Conservation (phyloP, 2,329 filamentous ascomycete genomes). For the Domatiomyces catenatus region DNA sequence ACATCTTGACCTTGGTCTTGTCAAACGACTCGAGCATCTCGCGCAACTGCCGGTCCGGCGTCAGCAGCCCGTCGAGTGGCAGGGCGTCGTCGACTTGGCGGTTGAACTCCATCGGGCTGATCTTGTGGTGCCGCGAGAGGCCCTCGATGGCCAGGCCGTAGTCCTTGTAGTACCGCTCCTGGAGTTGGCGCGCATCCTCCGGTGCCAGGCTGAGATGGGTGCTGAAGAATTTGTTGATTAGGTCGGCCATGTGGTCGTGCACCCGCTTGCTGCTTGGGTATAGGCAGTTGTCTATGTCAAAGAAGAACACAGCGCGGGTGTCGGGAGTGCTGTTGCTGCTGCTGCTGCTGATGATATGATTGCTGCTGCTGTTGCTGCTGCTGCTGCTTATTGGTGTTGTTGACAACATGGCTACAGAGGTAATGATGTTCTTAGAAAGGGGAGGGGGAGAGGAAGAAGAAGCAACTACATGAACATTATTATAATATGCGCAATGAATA, state of each 20-base stretch:
- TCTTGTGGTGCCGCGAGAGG: slow-evolving; percentile 81
- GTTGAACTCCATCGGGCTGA: slow-evolving; percentile 91
- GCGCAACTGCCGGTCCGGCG: slow-evolving; percentile 59
- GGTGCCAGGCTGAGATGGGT: slow-evolving; percentile 56
- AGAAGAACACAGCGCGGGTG: slow-evolving; percentile 42
- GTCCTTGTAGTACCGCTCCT: slow-evolving; percentile 83
- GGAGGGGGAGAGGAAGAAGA: no score
- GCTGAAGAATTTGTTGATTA: slow-evolving; percentile 57
- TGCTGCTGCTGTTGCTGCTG: neutral
- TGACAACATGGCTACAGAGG: no score
- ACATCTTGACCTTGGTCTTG: slow-evolving; percentile 64
- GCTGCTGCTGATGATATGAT: neutral
- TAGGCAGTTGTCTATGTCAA: slow-evolving; percentile 97
- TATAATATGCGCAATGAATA: no score
- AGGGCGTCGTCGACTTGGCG: slow-evolving; percentile 85
- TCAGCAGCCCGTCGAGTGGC: slow-evolving; percentile 70
- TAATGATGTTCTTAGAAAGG: no score
- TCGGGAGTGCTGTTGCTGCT: slow-evolving; percentile 1
- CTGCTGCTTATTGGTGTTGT: no score
- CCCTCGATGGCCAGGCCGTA: slow-evolving; percentile 97
- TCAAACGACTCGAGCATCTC: slow-evolving; percentile 70
- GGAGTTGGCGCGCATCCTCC: slow-evolving; percentile 70
- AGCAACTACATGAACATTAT: no score
- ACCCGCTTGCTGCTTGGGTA: slow-evolving; percentile 78
- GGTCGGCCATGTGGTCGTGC: slow-evolving; percentile 69